Base-by-base conservation (phyloP, 2,329 filamentous ascomycete genomes). In the Paecilomyces sp. region DNA sequence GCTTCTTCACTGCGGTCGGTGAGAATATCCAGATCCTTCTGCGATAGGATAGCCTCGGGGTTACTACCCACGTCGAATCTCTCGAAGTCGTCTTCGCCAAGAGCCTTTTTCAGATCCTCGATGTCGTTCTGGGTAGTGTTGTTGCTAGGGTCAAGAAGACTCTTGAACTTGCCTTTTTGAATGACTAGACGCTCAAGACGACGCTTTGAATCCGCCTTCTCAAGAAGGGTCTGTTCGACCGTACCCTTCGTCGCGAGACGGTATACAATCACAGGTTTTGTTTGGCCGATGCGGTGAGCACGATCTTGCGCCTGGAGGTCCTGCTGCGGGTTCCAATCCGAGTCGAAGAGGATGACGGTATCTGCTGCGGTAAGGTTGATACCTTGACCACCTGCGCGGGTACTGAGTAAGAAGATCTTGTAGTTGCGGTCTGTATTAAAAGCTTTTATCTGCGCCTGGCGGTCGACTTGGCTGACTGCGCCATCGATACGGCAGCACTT, bases 301-400 rank as follows among this genome's bases (percentile, higher is more conserved):
- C 94, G 90, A 70, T 99, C 94, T 75, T 97, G 94, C 0, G 94
- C 94, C 71, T 99, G 94, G 0, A 99, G 81, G 73, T 99, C 94
- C 70, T 97, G 93, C 72, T 99, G 94, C 0, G 94, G 94, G 67
- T 99, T 99, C 87, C 93, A 97, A 68, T 96, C 86, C 9, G 82
- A 86, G 73, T 97, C 93, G 66, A 94, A 97, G 0, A 97, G 80
- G 54, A 97, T 89, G 11, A 97, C 93, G 0, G 93, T 97, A 67
- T 97, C 93, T 0, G 93, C 93, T 0, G 88, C 88, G 0, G 91
- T 91, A 0, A 97, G 85, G 68, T 97, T 97, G 80, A 97, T 97
- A 56, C 93, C 93, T 69, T 96, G 92, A 0, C 94, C 94, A 24
- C 94, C 94, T 0, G 94, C 94, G 13, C 94, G 84, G 0, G 94